Conservation (phyloP, 306 rosid genomes). For the Vicia villosa region DNA sequence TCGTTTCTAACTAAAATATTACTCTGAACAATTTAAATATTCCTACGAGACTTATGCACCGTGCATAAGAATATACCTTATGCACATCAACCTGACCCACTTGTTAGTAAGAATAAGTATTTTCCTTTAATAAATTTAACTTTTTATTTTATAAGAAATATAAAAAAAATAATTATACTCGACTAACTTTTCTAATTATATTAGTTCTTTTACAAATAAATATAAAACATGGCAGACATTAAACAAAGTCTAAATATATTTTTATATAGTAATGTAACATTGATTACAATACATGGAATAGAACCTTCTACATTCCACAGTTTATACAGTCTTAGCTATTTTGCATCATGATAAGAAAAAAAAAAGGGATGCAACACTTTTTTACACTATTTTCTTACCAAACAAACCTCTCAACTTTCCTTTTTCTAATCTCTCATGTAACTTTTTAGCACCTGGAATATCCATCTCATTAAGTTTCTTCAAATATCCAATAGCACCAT, state of each 20-base stretch:
- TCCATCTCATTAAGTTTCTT: conserved; percentile 96
- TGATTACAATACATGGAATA: conserved; percentile 40
- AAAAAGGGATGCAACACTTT: conserved; percentile 23
- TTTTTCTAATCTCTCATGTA: conserved; percentile 76
- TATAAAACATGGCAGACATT: not conserved
- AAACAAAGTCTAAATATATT: conserved; percentile 21
- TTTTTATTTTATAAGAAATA: no score
- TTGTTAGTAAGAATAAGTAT: no score
- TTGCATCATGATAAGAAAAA: conserved; percentile 42
- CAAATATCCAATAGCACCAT: conserved; percentile 93
- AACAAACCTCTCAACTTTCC: conserved; percentile 76
- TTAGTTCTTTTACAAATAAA: no score
- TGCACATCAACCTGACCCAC: no score
- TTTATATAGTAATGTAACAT: conserved; percentile 18
- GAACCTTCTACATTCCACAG: conserved; percentile 38
- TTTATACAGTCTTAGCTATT: conserved; percentile 40
- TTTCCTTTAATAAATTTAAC: no score
- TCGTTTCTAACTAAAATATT: no score
- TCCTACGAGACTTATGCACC: no score
- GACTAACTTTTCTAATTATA: no score
- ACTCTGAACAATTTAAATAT: no score
- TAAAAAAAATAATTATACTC: no score
- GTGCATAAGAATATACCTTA: no score
- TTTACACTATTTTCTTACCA: conserved; percentile 59
- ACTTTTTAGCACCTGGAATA: conserved; percentile 79